Evolutionary conservation across 768 basidiomycete genomes (phyloP).

Genomic region (Xerocomus spinulosus): DNA sequence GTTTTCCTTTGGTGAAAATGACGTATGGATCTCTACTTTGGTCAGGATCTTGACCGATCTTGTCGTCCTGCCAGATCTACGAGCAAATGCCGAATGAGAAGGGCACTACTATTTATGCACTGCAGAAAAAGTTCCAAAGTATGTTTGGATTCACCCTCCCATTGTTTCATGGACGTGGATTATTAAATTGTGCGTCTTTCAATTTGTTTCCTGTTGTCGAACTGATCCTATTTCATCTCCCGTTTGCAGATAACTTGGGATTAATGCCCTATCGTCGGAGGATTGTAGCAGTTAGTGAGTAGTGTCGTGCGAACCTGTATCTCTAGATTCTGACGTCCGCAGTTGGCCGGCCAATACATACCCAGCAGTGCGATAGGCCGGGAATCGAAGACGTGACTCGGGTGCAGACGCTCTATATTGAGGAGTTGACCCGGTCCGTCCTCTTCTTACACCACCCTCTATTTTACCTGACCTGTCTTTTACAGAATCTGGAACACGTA

Average conservation of each 20-base stretch:
- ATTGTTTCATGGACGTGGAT: constrained; percentile 92
- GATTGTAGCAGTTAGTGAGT: constrained; percentile 96
- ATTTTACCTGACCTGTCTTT: constrained; percentile 1
- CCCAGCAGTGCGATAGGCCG: constrained; percentile 72
- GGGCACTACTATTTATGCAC: constrained; percentile 78
- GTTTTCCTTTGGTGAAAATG: constrained; percentile 98
- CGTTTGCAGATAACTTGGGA: constrained; percentile 76
- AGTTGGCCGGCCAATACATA: constrained; percentile 91
- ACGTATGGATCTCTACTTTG: constrained; percentile 48
- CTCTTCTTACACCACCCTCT: background rate
- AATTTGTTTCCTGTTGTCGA: background rate
- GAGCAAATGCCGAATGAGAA: constrained; percentile 95
- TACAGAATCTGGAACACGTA: constrained; percentile 92
- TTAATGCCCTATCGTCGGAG: constrained; percentile 93
- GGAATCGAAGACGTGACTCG: constrained; percentile 73
- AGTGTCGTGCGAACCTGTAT: background rate
- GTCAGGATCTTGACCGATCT: background rate
- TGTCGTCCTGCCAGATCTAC: constrained; percentile 62
- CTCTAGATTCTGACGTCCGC: background rate
- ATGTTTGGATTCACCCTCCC: constrained; percentile 95
- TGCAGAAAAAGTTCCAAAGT: constrained; percentile 90
- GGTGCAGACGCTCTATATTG: constrained; percentile 83
- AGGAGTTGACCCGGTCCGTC: constrained; percentile 80
- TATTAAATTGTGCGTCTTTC: constrained; percentile 79
- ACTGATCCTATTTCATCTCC: background rate